Evolutionary conservation across 2,329 filamentous ascomycete genomes (phyloP), one percentile per base, ranked within the genome.

Genomic region (Aspergillus novoparasiticus): DNA sequence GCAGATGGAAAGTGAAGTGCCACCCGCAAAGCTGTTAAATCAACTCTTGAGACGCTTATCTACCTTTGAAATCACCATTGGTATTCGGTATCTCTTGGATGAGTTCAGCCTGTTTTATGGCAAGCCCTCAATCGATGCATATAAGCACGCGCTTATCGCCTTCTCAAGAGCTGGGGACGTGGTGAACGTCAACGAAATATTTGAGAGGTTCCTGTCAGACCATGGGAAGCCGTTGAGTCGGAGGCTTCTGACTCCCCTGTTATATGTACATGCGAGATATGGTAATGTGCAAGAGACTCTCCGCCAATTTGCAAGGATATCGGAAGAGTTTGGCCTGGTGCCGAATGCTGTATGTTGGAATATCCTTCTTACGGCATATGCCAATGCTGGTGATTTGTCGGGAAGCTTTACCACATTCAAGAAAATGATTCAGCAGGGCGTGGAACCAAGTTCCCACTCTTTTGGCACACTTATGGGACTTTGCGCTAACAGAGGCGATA

Each of bases 391-490:
- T 55, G 87, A 95, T 72, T 84, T 91, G 50, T 81, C 87, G n/a
- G 86, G 86, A 6, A 90, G 89, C 14, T 79, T 92, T 61, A 73
- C 81, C 8, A 83, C 84, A 56, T 93, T 96, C 70, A 83, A 88
- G 21, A 78, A 84, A 11, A 83, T 95, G 73, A 63, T 85, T 4
- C 66, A 82, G 68, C 69, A 75, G 65, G 71, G 79, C 64, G 36
- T 87, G 4, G 71, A 76, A 26, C 89, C 91, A 0, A 86, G 92
- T 73, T 71, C 79, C 0, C 84, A 86, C 69, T 91, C 89, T 0
- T 93, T 92, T 70, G 87, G 86, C 3, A 90, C 89, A 6, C 79
- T 96, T 66, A 91, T 97, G 86, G 84, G 87, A 28, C 83, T 96
- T 70, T 87, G 87, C 57, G 89, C 89, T 19, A 83, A 83, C 16